A percentile compares a stretch with the other conserved stretches of the same genome.
These are phyloP conservation scores for Blastobotrys niveus DNA, from an alignment of 1,139 yeast genomes.

Conservation along the genomic window DNA sequence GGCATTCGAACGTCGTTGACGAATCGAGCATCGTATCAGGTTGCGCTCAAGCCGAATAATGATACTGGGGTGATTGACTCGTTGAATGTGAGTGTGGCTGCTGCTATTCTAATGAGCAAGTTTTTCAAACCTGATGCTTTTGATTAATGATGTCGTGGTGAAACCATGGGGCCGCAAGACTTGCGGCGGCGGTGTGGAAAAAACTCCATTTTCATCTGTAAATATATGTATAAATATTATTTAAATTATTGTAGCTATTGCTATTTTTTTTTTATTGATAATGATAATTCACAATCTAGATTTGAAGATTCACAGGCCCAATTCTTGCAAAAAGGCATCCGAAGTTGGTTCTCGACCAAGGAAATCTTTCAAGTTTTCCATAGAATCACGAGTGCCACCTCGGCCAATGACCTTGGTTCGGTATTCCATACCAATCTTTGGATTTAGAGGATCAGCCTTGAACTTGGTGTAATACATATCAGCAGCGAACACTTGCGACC, in stretches of 20 bases:
- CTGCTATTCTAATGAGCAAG: conserved; percentile 57
- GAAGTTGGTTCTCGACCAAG: conserved; percentile 73
- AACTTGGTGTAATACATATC: conserved; percentile 76
- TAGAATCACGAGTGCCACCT: conserved; percentile 70
- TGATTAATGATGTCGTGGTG: conserved; percentile 15
- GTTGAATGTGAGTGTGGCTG: conserved; percentile 84
- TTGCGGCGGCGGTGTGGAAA: too few species aligned
- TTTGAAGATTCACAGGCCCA: conserved; percentile 9
- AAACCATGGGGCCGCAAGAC: not conserved
- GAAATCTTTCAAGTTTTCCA: conserved; percentile 56
- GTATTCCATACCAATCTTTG: conserved; percentile 55
- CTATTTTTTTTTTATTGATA: not conserved
- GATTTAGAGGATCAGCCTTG: conserved; percentile 60
- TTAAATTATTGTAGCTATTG: not conserved
- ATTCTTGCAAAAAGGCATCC: conserved; percentile 61
- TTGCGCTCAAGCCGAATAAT: conserved; percentile 39
- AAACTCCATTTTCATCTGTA: too few species aligned
- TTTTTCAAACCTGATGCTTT: conserved; percentile 29
- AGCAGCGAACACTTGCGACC: conserved; percentile 80
- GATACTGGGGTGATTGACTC: conserved; percentile 54
- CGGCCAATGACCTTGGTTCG: conserved; percentile 63
- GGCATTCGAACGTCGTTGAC: conserved; percentile 69
- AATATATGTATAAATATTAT: not conserved
- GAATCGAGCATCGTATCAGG: conserved; percentile 59
- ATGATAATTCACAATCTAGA: not conserved